These are phyloP conservation scores for Scortechinia acanthostroma DNA, from an alignment of 2,329 filamentous ascomycete species.

Conservation along the genomic window DNA sequence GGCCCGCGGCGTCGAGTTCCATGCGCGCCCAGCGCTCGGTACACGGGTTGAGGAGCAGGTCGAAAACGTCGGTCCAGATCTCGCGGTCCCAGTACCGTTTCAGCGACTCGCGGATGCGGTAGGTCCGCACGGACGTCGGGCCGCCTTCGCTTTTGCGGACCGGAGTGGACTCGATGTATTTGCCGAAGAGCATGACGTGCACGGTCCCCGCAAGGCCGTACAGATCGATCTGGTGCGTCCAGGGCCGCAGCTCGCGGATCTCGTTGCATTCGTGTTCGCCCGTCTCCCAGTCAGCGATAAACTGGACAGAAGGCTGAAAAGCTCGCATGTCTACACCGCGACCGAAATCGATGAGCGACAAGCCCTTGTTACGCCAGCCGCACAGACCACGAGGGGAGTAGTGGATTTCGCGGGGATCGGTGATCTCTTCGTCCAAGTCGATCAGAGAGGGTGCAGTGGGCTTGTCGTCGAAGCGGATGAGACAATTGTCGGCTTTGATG, in stretches of 20 bases:
- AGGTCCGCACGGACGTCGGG: slow-evolving; percentile 39
- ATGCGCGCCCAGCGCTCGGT: slow-evolving; percentile 33
- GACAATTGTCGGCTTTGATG: slow-evolving; percentile 89
- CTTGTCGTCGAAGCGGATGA: slow-evolving; percentile 65
- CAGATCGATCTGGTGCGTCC: slow-evolving; percentile 62
- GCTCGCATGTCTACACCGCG: slow-evolving; percentile 57
- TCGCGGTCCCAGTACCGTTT: slow-evolving; percentile 63
- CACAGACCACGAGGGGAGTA: slow-evolving; percentile 47
- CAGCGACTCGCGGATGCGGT: slow-evolving; percentile 47
- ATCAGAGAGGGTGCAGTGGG: slow-evolving; percentile 6
- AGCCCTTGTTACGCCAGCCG: slow-evolving; percentile 49
- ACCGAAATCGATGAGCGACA: slow-evolving; percentile 59
- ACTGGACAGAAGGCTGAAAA: slow-evolving; percentile 47
- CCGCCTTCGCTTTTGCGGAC: slow-evolving; percentile 21
- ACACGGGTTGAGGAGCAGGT: slow-evolving; percentile 46
- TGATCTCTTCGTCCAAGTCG: not conserved
- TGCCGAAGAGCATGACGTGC: slow-evolving; percentile 55
- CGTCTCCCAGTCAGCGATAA: slow-evolving; percentile 60
- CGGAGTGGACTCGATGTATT: slow-evolving; percentile 51
- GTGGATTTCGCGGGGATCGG: slow-evolving; percentile 12
- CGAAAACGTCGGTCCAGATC: slow-evolving; percentile 51
- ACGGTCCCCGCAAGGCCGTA: slow-evolving; percentile 55
- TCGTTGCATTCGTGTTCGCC: slow-evolving; percentile 54
- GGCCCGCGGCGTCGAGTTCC: slow-evolving; percentile 21
- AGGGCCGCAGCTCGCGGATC: slow-evolving; percentile 56